Percentiles rank a stretch among this genome's conserved stretches.
Conservation (phyloP, 2,329 filamentous ascomycete genomes). For the Diaporthe amygdali region DNA sequence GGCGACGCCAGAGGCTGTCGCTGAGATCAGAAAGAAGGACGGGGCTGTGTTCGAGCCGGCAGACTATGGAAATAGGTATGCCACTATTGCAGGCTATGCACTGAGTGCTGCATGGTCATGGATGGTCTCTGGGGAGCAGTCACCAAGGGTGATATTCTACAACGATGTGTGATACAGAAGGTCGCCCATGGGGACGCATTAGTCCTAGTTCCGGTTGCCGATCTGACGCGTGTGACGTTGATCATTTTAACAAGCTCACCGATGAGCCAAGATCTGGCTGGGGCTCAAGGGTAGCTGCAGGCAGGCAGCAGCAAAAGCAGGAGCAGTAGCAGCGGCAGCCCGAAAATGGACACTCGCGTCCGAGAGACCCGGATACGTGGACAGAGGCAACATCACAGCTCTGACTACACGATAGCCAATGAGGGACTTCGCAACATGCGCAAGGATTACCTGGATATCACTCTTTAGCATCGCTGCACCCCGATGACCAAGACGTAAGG, state of each 20-base stretch:
- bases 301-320: background rate
- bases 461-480: background rate
- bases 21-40: slow-evolving; percentile 36
- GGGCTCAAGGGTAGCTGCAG: background rate
- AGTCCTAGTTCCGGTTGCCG: slow-evolving; percentile 1
- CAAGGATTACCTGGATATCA: background rate
- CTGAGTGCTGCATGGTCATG: slow-evolving; percentile 35
- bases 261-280: slow-evolving; percentile 12
- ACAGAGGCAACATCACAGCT: background rate
- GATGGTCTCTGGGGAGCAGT: slow-evolving; percentile 28
- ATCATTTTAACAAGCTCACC: slow-evolving; percentile 6
- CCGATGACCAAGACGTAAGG: background rate
- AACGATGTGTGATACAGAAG: slow-evolving; percentile 31
- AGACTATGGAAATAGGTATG: slow-evolving; percentile 34
- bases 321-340: background rate
- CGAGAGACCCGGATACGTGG: background rate
- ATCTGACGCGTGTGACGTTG: slow-evolving; percentile 13
- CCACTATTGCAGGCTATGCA: slow-evolving; percentile 31
- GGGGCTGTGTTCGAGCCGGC: slow-evolving; percentile 31
- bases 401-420: background rate
- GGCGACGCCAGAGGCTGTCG: slow-evolving; percentile 59
- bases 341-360: background rate
- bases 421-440: background rate
- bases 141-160: slow-evolving; percentile 31
- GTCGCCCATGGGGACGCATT: background rate